Percentiles rank a stretch among this genome's conserved stretches.
These are phyloP conservation scores for Colletotrichum nymphaeae DNA, from an alignment of 2,329 filamentous ascomycete genomes.

Conservation along the genomic window DNA sequence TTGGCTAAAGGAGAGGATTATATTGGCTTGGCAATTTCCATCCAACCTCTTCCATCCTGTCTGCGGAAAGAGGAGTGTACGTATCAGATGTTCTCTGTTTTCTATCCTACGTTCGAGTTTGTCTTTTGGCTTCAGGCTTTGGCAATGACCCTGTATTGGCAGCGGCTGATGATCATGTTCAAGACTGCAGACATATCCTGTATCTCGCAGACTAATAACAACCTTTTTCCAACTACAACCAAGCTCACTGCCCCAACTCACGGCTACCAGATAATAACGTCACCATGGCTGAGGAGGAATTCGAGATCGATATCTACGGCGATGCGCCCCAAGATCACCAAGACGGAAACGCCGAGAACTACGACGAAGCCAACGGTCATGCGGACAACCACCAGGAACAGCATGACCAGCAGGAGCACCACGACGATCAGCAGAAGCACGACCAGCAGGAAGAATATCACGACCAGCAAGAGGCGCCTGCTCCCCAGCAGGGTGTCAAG, in stretches of 20 bases:
- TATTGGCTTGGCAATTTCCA: conserved; percentile 30
- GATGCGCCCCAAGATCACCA: conserved; percentile 60
- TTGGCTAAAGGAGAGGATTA: conserved; percentile 34
- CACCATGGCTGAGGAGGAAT: conserved; percentile 76
- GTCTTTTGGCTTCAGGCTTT: conserved; percentile 16
- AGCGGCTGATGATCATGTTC: conserved; percentile 36
- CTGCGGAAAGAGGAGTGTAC: conserved; percentile 60
- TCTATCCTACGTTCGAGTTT: conserved; percentile 39
- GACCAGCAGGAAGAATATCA: conserved; percentile 41
- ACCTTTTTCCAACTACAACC: conserved; percentile 32
- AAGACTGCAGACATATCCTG: conserved; percentile 52
- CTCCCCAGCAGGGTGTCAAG: conserved; percentile 67
- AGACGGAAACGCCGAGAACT: conserved; percentile 51
- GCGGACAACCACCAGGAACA: conserved; percentile 53
- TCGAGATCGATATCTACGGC: conserved; percentile 79
- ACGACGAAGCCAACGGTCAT: conserved; percentile 39
- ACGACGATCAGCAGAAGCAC: conserved; percentile 54
- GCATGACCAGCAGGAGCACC: conserved; percentile 41
- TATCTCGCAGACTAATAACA: conserved; percentile 45
- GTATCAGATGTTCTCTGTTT: conserved; percentile 58
- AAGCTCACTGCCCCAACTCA: conserved; percentile 28
- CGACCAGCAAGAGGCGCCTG: conserved; percentile 40
- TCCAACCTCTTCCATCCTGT: conserved; percentile 37
- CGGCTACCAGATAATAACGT: conserved; percentile 36
- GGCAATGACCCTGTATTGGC: conserved; percentile 33